Evolutionary conservation across 768 basidiomycete genomes (phyloP).

Genomic region (Trametes elegans): DNA sequence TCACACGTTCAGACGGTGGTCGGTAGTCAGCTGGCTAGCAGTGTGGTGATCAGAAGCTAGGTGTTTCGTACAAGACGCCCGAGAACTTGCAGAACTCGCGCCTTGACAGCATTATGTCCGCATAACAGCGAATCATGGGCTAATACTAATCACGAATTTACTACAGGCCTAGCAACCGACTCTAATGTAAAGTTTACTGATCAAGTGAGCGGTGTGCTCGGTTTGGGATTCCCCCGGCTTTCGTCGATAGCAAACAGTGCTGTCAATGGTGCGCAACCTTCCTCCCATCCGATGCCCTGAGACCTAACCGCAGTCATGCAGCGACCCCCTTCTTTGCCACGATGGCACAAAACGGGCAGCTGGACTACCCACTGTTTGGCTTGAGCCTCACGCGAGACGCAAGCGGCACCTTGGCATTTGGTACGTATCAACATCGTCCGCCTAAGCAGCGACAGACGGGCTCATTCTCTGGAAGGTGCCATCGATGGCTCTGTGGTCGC

Average conservation of each 20-base stretch:
- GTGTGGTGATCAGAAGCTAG: too few species aligned
- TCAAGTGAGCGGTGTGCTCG: slow-evolving; percentile 68
- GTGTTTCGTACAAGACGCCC: too few species aligned
- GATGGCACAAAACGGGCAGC: slow-evolving; percentile 58
- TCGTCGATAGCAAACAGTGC: slow-evolving; percentile 52
- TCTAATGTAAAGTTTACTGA: slow-evolving; percentile 64
- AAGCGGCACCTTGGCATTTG: slow-evolving; percentile 63
- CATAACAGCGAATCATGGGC: too few species aligned
- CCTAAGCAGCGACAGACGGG: not conserved
- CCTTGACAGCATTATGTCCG: too few species aligned
- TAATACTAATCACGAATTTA: not conserved
- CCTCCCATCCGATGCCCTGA: not conserved
- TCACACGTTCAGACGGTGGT: too few species aligned
- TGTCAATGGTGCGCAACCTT: slow-evolving; percentile 43
- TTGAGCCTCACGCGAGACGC: slow-evolving; percentile 58
- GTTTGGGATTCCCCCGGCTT: slow-evolving; percentile 73
- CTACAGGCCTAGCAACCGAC: slow-evolving; percentile 54
- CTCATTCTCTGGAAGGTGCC: slow-evolving; percentile 48
- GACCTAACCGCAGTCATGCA: slow-evolving; percentile 27
- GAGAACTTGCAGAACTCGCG: too few species aligned
- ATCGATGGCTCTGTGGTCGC: slow-evolving; percentile 68
- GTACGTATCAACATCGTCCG: slow-evolving; percentile 34
- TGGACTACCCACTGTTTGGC: slow-evolving; percentile 79
- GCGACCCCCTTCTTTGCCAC: slow-evolving; percentile 67
- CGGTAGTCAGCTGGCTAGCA: too few species aligned